phyloP scores from a whole-genome alignment of 306 rosid species.

The Castanea mollissima region DNA sequence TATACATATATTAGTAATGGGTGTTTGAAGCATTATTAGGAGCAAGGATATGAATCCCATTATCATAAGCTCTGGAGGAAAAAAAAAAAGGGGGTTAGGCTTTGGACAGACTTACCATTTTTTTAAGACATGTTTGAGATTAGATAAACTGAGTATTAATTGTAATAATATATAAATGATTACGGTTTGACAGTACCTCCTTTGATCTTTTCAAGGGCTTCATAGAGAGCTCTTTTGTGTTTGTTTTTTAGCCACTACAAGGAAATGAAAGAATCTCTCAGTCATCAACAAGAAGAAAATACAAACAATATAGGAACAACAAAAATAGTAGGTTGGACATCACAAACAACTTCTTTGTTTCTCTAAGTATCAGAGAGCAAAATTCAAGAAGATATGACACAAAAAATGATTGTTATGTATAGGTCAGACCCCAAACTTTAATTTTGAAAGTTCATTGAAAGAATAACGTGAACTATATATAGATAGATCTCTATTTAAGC shows the following conservation, averaged over 20 bases:
- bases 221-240: conserved; percentile 44
- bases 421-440: too few relatives aligned
- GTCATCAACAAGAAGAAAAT: not conserved
- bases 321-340: too few relatives aligned
- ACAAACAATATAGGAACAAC: not conserved
- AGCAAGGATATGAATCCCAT: conserved; percentile 55
- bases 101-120: not conserved
- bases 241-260: conserved; percentile 38
- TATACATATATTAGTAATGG: conserved; percentile 31
- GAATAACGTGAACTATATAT: too few relatives aligned
- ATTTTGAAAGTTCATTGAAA: too few relatives aligned
- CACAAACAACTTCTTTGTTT: too few relatives aligned
- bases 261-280: not conserved
- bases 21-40: conserved; percentile 33
- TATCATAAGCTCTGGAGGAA: conserved; percentile 49
- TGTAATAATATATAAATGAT: too few relatives aligned
- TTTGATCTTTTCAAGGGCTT: conserved; percentile 55
- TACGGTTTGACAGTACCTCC: conserved; percentile 26
- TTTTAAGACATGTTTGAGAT: not conserved
- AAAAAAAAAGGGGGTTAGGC: not conserved
- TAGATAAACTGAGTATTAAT: too few relatives aligned
- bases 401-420: too few relatives aligned
- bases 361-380: too few relatives aligned
- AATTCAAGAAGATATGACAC: too few relatives aligned
- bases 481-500: too few relatives aligned